Percentiles rank a stretch among this genome's conserved stretches.
These are phyloP conservation scores for Crithidia bombi DNA, from an alignment of 208 protist species.

Conservation along the genomic window DNA sequence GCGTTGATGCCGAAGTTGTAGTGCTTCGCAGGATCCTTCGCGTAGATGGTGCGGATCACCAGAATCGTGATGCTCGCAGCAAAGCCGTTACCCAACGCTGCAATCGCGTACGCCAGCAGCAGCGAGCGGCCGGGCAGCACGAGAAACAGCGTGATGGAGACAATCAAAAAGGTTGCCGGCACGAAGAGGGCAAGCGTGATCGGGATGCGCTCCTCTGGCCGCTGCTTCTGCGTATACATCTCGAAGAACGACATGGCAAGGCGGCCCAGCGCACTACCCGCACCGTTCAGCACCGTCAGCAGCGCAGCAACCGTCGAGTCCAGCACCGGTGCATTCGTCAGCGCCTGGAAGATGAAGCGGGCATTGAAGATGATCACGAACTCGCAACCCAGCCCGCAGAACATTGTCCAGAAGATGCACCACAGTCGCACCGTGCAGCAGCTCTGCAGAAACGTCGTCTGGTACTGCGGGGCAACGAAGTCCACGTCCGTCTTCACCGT, in stretches of 20 bases:
- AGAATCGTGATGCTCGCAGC: constrained; percentile 49
- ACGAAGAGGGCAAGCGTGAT: constrained; percentile 69
- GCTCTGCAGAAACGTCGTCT: constrained; percentile 57
- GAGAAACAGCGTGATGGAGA: constrained; percentile 59
- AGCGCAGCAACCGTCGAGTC: constrained; percentile 51
- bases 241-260: constrained; percentile 65
- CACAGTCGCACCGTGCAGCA: constrained; percentile 54
- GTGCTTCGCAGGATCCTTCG: constrained; percentile 72
- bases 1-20: constrained; percentile 67
- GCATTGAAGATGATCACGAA: constrained; percentile 76
- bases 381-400: constrained; percentile 52
- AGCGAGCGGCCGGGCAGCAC: constrained; percentile 38
- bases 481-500: constrained; percentile 56
- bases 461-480: constrained; percentile 72
- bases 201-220: constrained; percentile 65
- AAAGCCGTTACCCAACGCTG: constrained; percentile 75
- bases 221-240: constrained; percentile 44
- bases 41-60: constrained; percentile 68
- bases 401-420: constrained; percentile 58
- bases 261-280: constrained; percentile 64
- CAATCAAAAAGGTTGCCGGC: constrained; percentile 47
- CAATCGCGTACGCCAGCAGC: constrained; percentile 44
- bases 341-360: constrained; percentile 49
- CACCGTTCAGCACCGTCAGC: constrained; percentile 67
- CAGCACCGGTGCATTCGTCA: constrained; percentile 27